Evolutionary conservation across 2,329 filamentous ascomycete species (phyloP), one percentile per base, ranked within the genome.

Genomic region (Fulvia fulva): DNA sequence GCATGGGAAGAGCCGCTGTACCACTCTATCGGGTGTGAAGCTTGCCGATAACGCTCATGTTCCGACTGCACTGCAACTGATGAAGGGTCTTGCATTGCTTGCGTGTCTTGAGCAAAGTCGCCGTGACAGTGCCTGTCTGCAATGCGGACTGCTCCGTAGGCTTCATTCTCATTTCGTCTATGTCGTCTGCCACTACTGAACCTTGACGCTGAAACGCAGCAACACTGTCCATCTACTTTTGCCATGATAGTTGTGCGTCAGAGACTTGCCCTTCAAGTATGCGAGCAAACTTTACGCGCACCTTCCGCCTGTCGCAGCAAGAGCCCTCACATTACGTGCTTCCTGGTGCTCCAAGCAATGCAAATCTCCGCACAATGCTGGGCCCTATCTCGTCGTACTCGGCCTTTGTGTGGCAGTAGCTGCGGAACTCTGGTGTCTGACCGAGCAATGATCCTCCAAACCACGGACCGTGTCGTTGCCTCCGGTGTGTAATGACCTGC

Each of bases 351-450:
- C 94, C 94, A 63, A 97, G 81, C 64, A 97, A 82, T 63, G 92
- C 93, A 75, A 97, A 97, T 78, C 93, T 87, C 76, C 93, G 85
- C 60, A 97, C 93, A 75, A 97, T 97, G 74, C 91, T 92, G 16
- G 93, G 93, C 19, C 94, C 93, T 73, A 96, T 92, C 80, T 97
- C 93, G 76, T 97, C 90, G 74, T 97, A 97, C 81, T 93, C 76
- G 51, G 73, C 68, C 73, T 80, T 81, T 19, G 78, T 99, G 77
- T 99, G 95, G 80, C 94, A 99, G 79, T 97, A 99, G 72, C 91
- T 97, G 74, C 91, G 86, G 83, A 99, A 99, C 77, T 99, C 95
- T 4, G 95, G 93, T 6, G 94, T 99, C 80, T 97, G 93, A 56
- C 93, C 95, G 61, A 99, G 81, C 77, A 99, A 81, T 78, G 91